phyloP scores from a whole-genome alignment of 805 yeast genomes.

The Candida jianshihensis region DNA sequence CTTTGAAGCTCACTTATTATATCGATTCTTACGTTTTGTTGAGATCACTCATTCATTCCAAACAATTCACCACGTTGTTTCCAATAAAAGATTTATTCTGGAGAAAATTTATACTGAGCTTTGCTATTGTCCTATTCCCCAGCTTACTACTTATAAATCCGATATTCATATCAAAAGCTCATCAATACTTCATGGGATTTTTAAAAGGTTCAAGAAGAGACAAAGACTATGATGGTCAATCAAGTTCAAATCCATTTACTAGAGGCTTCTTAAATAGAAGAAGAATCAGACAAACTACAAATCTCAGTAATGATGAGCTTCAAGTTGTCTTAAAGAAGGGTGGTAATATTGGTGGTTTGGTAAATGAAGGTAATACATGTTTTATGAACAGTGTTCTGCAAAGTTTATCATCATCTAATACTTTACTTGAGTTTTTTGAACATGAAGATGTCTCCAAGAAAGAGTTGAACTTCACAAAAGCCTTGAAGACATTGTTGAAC shows the following conservation, averaged over 20 bases:
- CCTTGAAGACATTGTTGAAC: constrained; percentile 44
- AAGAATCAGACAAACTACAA: constrained; percentile 1
- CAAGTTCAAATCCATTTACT: background rate
- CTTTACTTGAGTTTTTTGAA: constrained; percentile 50
- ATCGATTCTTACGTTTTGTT: background rate
- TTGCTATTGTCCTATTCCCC: background rate
- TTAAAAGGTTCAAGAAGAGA: background rate
- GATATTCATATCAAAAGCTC: background rate
- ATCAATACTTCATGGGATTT: background rate
- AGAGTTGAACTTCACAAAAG: constrained; percentile 41
- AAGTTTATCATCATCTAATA: constrained; percentile 66
- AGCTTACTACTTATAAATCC: background rate
- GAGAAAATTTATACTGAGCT: background rate
- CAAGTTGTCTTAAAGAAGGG: constrained; percentile 48
- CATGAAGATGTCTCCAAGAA: constrained; percentile 11
- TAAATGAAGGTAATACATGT: constrained; percentile 90
- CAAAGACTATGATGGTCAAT: constrained; percentile 1
- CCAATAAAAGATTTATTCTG: background rate
- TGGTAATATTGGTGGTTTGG: constrained; percentile 77
- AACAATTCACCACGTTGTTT: background rate
- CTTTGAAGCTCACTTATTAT: background rate
- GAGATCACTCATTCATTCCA: background rate
- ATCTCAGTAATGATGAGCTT: constrained; percentile 9
- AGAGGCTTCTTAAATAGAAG: constrained; percentile 5
- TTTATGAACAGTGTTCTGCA: constrained; percentile 91